phyloP scores from a whole-genome alignment of 1,284 basidiomycete genomes.

The Sparassis latifolia region DNA sequence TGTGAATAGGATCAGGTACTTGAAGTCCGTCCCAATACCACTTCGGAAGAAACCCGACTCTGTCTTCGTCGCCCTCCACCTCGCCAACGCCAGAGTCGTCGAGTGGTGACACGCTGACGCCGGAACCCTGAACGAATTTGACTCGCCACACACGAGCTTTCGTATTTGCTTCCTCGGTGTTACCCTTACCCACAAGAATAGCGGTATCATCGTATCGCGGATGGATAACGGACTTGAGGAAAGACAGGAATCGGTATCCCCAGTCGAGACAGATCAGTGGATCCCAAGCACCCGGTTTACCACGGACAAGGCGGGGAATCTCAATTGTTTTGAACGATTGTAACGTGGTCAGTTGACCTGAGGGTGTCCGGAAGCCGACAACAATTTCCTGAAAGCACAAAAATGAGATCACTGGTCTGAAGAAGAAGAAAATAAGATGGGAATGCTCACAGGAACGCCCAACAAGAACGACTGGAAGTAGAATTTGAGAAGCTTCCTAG shows the following conservation, averaged over 20 bases:
- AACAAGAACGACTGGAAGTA: slow-evolving; percentile 95
- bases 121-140: slow-evolving; percentile 49
- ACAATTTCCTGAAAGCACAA: slow-evolving; percentile 62
- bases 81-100: slow-evolving; percentile 44
- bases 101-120: slow-evolving; percentile 40
- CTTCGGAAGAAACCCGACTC: slow-evolving; percentile 67
- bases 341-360: slow-evolving; percentile 57
- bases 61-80: slow-evolving; percentile 57
- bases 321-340: slow-evolving; percentile 69
- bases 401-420: not conserved
- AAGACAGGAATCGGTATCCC: slow-evolving; percentile 58
- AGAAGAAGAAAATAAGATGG: not conserved
- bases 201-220: slow-evolving; percentile 9
- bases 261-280: slow-evolving; percentile 71
- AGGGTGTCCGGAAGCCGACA: slow-evolving; percentile 86
- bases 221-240: slow-evolving; percentile 37
- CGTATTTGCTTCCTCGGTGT: not conserved
- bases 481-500: slow-evolving; percentile 84
- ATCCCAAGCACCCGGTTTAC: slow-evolving; percentile 73
- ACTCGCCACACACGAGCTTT: slow-evolving; percentile 56
- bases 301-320: slow-evolving; percentile 69
- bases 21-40: slow-evolving; percentile 58
- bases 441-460: slow-evolving; percentile 73
- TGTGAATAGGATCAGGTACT: not conserved
- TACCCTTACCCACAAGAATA: not conserved